These are phyloP conservation scores for Withania somnifera DNA, from an alignment of 305 asterid genomes.

Conservation along the genomic window DNA sequence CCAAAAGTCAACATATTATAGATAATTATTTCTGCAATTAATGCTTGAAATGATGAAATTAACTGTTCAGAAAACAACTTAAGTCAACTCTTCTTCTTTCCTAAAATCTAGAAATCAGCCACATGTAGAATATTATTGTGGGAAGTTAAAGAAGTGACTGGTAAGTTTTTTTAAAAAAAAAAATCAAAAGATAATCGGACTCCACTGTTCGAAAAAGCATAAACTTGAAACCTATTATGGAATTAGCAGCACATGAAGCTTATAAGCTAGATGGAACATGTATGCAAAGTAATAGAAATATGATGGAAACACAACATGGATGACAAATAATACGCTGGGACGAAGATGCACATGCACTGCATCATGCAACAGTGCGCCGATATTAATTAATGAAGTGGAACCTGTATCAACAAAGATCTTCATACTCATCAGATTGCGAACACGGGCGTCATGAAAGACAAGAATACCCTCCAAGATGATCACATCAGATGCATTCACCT, in stretches of 20 bases:
- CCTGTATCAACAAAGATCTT: slow-evolving; percentile 98
- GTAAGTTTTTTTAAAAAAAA: not conserved
- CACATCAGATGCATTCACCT: slow-evolving; percentile 97
- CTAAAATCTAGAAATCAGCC: not conserved
- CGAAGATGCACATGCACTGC: not conserved
- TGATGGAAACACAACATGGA: not conserved
- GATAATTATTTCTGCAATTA: not conserved
- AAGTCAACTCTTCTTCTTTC: not conserved
- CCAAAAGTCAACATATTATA: not conserved
- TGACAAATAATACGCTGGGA: not conserved
- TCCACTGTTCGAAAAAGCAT: not conserved
- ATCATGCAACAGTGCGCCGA: not conserved
- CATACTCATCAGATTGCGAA: slow-evolving; percentile 92
- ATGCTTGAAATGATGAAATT: not conserved
- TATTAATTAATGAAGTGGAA: slow-evolving; percentile 18
- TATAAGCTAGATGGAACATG: not conserved
- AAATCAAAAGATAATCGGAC: not conserved
- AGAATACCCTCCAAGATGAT: slow-evolving; percentile 96
- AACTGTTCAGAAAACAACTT: not conserved
- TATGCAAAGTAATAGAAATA: not conserved
- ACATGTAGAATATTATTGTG: not conserved
- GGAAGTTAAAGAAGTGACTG: not conserved
- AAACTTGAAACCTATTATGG: not conserved
- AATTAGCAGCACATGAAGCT: not conserved
- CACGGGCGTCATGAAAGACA: slow-evolving; percentile 85